Evolutionary conservation across 305 asterid genomes (phyloP), one percentile per base, ranked within the genome.

Genomic region (Fraxinus nigra): DNA sequence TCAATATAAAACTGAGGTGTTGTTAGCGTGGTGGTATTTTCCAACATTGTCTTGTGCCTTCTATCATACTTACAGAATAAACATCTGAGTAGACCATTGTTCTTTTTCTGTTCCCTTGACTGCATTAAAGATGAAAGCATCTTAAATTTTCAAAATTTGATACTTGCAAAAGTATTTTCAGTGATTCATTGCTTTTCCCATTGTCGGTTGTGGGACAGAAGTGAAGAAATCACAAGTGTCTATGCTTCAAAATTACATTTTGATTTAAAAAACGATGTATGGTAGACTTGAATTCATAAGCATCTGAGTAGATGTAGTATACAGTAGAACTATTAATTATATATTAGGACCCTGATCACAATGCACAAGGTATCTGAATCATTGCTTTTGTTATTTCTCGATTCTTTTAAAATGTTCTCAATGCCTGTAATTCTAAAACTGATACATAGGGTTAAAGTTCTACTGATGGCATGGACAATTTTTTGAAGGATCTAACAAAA

Each of bases 1-100:
- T 51, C 51, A 75, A 54, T 56, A 14, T 78, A 18, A 59, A 61
- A 24, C 18, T 70, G 34, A 37, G 63, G 79, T 80, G 81, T 74
- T 63, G 37, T 38, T 35, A 28, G 22, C 7, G 24, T 2, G 22
- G 22, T 78, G 59, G 30, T 46, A 61, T 83, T 30, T 79, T 63
- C 38, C 73, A 65, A 59, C 30, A 61, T 79, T 18, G 34, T 78
- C 56, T 34, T 74, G 70, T 22, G 18, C 43, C 59, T 74, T 65
- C 56, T 72, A 14, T 70, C 75, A 70, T 32, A 70, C 24, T 32
- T 30, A 16, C 38, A 32, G 43, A 70, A 70, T 5, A 67, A 30
- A 70, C 43, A 1, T 70, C 28, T 18, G 69, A 20, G 40, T 30
- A 77, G 35, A 34, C 4, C 24, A 26, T 59, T 77, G 59, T 72